Conservation (phyloP, 2,329 filamentous ascomycete species). For the Phialophora verrucosa region DNA sequence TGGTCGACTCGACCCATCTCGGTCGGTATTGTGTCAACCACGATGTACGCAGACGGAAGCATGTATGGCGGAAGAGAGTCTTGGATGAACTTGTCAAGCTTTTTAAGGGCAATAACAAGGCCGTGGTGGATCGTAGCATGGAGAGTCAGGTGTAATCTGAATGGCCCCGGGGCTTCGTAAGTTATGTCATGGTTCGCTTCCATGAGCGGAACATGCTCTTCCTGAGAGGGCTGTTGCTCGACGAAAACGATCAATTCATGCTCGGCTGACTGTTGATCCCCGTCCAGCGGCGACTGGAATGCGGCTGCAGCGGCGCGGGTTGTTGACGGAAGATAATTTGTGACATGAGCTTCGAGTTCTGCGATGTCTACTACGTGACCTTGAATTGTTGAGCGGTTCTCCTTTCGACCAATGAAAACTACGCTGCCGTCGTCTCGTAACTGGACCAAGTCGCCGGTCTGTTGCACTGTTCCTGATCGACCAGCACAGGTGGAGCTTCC, state of each 20-base stretch:
- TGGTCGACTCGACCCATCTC: conserved; percentile 44
- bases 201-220: conserved; percentile 43
- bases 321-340: conserved; percentile 43
- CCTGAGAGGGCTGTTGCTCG: conserved; percentile 6
- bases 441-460: conserved; percentile 45
- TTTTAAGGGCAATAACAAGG: conserved; percentile 45
- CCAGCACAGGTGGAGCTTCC: conserved; percentile 45
- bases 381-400: conserved; percentile 35
- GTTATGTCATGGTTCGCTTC: conserved; percentile 38
- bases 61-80: conserved; percentile 56
- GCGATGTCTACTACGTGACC: conserved; percentile 44
- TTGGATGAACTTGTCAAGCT: conserved; percentile 51
- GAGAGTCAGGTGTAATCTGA: conserved; percentile 40
- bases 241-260: conserved; percentile 4
- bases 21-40: conserved; percentile 42
- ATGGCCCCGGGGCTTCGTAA: conserved; percentile 24
- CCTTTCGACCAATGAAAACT: conserved; percentile 44
- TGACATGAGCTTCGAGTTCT: conserved; percentile 46
- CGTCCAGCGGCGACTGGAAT: conserved; percentile 26
- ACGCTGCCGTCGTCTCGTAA: conserved; percentile 42
- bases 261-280: conserved; percentile 42
- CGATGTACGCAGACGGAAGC: conserved; percentile 54
- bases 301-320: conserved; percentile 4
- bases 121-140: conserved; percentile 18
- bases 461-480: conserved; percentile 42